Evolutionary conservation across 164 flowering plant species (phyloP).

Genomic region (Berberis thunbergii): DNA sequence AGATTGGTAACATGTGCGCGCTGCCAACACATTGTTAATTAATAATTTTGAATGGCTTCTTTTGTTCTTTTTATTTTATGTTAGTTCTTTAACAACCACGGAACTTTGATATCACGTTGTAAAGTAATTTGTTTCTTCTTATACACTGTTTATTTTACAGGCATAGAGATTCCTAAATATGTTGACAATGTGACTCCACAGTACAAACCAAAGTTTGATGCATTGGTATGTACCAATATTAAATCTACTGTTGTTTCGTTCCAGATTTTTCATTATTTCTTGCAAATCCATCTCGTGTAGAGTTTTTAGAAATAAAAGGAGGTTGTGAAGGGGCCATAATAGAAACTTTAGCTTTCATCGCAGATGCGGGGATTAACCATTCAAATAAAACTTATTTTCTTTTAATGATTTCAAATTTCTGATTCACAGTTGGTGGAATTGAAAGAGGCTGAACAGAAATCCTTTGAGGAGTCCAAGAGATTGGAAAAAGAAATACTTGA

Average conservation of each 20-base stretch:
- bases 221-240: constrained; percentile 47
- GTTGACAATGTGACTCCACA: constrained; percentile 88
- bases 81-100: no score
- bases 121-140: background rate
- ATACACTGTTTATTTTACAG: constrained; percentile 27
- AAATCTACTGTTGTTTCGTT: background rate
- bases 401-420: background rate
- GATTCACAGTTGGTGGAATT: constrained; percentile 63
- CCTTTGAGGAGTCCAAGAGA: constrained; percentile 80
- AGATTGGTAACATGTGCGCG: no score
- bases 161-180: constrained; percentile 68
- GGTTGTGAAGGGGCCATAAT: no score
- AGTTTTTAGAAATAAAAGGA: no score
- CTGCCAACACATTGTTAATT: no score
- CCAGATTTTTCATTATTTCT: background rate
- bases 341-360: no score
- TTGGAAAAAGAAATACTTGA: constrained; percentile 88
- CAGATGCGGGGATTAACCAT: background rate
- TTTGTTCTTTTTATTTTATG: no score
- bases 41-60: background rate
- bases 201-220: constrained; percentile 82
- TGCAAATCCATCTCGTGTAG: background rate
- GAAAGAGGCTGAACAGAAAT: constrained; percentile 80
- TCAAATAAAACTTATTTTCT: background rate
- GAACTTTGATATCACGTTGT: no score